These are phyloP conservation scores for Aspergillaceae sp. DNA, from an alignment of 2,329 filamentous ascomycete genomes.

Conservation along the genomic window DNA sequence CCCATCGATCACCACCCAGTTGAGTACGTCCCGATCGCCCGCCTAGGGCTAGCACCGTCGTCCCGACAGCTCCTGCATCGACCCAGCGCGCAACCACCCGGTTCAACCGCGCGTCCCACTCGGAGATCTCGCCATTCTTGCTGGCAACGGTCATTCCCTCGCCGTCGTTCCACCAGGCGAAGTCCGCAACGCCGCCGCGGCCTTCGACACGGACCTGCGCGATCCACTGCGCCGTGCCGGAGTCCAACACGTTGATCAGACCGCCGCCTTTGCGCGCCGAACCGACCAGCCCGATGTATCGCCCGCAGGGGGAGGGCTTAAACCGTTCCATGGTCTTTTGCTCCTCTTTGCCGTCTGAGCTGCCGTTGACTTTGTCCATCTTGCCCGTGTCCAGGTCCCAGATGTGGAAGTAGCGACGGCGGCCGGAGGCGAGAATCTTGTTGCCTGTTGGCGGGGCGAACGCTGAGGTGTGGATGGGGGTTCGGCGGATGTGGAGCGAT, in stretches of 20 bases:
- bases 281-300: conserved; percentile 74
- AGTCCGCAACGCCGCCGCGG: conserved; percentile 75
- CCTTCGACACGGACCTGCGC: conserved; percentile 74
- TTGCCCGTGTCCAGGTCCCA: conserved; percentile 80
- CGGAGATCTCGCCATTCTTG: conserved; percentile 80
- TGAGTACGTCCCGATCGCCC: conserved; percentile 30
- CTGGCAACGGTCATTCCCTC: conserved; percentile 73
- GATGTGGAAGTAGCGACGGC: conserved; percentile 83
- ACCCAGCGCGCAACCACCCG: conserved; percentile 74
- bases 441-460: conserved; percentile 67
- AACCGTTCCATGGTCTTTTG: conserved; percentile 89
- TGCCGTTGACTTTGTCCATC: conserved; percentile 73
- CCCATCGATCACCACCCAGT: conserved; percentile 73
- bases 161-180: conserved; percentile 84
- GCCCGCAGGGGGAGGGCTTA: conserved; percentile 75
- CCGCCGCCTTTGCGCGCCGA: conserved; percentile 78
- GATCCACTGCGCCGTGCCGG: conserved; percentile 76
- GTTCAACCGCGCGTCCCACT: conserved; percentile 65
- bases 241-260: conserved; percentile 74
- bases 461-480: conserved; percentile 73
- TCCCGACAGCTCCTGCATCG: conserved; percentile 82
- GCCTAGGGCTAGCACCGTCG: conserved; percentile 72
- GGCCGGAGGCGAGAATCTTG: conserved; percentile 79
- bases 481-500: conserved; percentile 74
- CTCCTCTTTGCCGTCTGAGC: conserved; percentile 61